A percentile compares a stretch with the other conserved stretches of the same genome.
These are phyloP conservation scores for Dictyostelium brefeldianum DNA, from an alignment of 78 protist genomes.

Conservation along the genomic window DNA sequence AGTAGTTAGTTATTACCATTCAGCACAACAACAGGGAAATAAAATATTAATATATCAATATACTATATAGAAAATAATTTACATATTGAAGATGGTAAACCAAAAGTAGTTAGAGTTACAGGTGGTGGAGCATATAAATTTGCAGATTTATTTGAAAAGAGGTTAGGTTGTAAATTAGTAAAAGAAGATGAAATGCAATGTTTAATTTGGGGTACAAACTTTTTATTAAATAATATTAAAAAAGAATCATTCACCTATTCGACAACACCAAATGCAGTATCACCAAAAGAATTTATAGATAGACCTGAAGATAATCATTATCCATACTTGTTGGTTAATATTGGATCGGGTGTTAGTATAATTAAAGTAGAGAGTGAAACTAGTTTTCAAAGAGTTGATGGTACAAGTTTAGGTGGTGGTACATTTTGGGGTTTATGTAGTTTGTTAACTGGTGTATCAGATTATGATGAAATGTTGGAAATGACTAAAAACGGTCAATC, in stretches of 20 bases:
- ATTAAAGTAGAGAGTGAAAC: slow-evolving; percentile 82
- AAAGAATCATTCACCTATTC: slow-evolving; percentile 51
- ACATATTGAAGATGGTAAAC: slow-evolving; percentile 67
- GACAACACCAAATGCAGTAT: not conserved
- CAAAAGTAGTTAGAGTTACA: slow-evolving; percentile 73
- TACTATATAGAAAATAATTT: slow-evolving; percentile 45
- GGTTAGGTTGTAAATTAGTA: slow-evolving; percentile 59
- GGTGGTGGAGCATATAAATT: slow-evolving; percentile 93
- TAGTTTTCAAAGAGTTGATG: slow-evolving; percentile 92
- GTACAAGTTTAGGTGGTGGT: slow-evolving; percentile 97
- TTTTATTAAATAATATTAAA: slow-evolving; percentile 74
- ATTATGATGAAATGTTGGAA: slow-evolving; percentile 87
- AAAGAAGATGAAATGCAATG: slow-evolving; percentile 91
- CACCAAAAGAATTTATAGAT: slow-evolving; percentile 65
- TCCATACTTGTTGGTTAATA: slow-evolving; percentile 94
- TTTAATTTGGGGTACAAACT: slow-evolving; percentile 91
- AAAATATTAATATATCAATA: not conserved
- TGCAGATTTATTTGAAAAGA: slow-evolving; percentile 52
- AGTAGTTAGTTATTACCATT: not conserved
- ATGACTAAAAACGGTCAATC: slow-evolving; percentile 71
- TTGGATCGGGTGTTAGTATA: slow-evolving; percentile 96
- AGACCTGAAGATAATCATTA: slow-evolving; percentile 73
- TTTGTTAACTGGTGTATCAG: slow-evolving; percentile 84
- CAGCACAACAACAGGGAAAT: not conserved
- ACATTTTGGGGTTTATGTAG: slow-evolving; percentile 94